Base-by-base conservation (phyloP, 2,329 filamentous ascomycete genomes). In the Cercospora sp. region DNA sequence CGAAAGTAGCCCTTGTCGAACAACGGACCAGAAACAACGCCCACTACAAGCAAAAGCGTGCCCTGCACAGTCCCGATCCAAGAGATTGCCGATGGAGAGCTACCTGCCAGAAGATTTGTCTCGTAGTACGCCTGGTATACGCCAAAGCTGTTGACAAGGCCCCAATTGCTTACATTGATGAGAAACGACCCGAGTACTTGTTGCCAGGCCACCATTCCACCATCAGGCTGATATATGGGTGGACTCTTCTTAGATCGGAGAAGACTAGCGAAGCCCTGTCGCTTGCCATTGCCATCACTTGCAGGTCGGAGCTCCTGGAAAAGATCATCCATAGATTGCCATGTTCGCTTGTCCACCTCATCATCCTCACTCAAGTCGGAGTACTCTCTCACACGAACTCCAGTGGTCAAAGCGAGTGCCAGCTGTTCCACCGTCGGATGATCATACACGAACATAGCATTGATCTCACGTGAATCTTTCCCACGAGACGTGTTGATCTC, bases 111-210 rank as follows among this genome's bases (percentile, higher is more conserved):
- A 12, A 82, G 73, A 2, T 72, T 71, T n/a, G 74, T 75, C 64
- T 81, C 75, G 70, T 83, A 83, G 72, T 80, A 83, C 0, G 80
- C 77, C 69, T 82, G 80, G 67, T 80, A 83, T n/a, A 77, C 79
- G 16, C 81, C 81, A 59, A 81, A 83, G 0, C 80, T 79, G 65
- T 82, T 82, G 36, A 81, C 76, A 18, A 81, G 53, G 13, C 75
- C 80, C 80, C 81, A 83, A 18, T 77, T 78, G 70, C 82, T 82
- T 65, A 82, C 81, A 66, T 83, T 77, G 10, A 83, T 68, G 51
- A 81, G 79, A 69, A 82, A 83, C 0, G 75, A 72, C 1, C 80
- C 80, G 0, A 81, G 59, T 4, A 83, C 81, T 62, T 83, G 81
- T 20, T 82, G 70, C 81, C 81, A 83, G 5, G 81, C 81, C 70